Base-by-base conservation (phyloP, 768 basidiomycete species). In the Suillus hirtellus region DNA sequence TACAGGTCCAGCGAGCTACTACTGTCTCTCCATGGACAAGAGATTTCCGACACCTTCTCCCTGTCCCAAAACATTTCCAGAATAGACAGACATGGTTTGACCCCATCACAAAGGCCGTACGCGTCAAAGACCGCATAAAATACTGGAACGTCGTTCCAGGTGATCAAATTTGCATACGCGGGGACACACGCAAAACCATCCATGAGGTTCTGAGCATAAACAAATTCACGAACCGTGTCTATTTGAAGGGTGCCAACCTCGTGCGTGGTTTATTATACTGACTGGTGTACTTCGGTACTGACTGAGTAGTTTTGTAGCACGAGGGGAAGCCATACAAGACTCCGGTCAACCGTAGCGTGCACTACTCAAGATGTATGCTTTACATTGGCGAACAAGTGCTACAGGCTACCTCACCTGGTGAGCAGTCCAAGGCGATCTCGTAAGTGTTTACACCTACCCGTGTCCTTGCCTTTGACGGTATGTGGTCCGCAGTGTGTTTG, bases 91-190 rank as follows among this genome's bases (percentile, higher is more conserved):
- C 78, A 15, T 81, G 78, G 65, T 74, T 76, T 50, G 83, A 84
- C 71, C 66, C 77, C 0, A 64, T 61, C 11, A 52, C 78, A 60
- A 90, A 89, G 72, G 82, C 83, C 46, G 86, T 84, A 52, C 80
- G 82, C 14, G 82, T 84, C 12, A 80, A 81, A 63, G 88, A 92
- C 69, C 82, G 93, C 54, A 89, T 95, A 60, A 89, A 92, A 73
- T 86, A 85, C 71, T 95, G 93, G 93, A 95, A 94, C 71, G 84
- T 95, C 64, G 88, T 92, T 40, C 91, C 93, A 6, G 93, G 93
- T 8, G 93, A 95, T 77, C 84, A 82, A 60, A 85, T 95, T 70
- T 84, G 89, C 58, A 66, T 93, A 61, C 82, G 85, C 8, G 89
- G 90, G 31, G 88, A 92, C 73, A 79, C 80, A 64, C 79, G 80